Conservation (phyloP, 2,329 filamentous ascomycete species). For the Botrytis elliptica region DNA sequence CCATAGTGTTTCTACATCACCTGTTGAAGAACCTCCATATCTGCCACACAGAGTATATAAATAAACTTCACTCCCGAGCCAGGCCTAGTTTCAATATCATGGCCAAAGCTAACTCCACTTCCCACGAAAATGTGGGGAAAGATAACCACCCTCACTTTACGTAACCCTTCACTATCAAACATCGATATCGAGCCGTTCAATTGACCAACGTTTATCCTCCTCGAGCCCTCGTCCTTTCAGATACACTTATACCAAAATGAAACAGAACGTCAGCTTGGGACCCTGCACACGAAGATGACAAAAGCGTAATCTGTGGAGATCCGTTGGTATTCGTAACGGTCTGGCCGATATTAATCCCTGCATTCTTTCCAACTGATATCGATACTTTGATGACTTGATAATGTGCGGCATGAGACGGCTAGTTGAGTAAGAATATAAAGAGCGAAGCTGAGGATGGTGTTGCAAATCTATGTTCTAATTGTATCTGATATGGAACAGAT, state of each 20-base stretch:
- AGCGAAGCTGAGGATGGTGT: neutral
- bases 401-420: neutral
- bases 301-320: neutral
- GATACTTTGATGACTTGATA: neutral
- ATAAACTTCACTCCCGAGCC: neutral
- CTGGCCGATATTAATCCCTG: neutral
- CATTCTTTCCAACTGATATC: neutral
- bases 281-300: neutral
- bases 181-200: neutral
- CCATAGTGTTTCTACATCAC: neutral
- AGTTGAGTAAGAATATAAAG: neutral
- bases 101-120: neutral
- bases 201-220: neutral
- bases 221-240: neutral
- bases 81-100: neutral
- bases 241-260: neutral
- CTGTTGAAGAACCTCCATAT: neutral
- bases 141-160: constrained; percentile 9
- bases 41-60: neutral
- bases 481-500: neutral
- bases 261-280: neutral
- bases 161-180: constrained; percentile 7
- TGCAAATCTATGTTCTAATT: neutral
- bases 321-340: neutral
- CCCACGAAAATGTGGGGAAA: constrained; percentile 9